phyloP scores from a whole-genome alignment of 805 yeast genomes.

The Babjeviella inositovora region DNA sequence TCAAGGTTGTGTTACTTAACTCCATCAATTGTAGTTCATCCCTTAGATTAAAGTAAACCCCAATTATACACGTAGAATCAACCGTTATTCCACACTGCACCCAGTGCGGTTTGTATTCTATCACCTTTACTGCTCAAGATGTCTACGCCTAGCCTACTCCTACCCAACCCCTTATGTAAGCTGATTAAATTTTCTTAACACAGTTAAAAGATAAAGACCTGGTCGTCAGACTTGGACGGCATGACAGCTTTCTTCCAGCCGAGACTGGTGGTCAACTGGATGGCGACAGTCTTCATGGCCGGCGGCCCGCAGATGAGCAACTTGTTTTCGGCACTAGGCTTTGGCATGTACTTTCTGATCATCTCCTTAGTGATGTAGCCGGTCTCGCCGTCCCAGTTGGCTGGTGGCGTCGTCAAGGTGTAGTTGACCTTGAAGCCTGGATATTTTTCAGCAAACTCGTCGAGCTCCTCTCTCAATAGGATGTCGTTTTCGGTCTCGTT shows the following conservation, averaged over 20 bases:
- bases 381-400: constrained; percentile 35
- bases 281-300: constrained; percentile 40
- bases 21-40: no score
- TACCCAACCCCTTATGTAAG: no score
- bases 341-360: constrained; percentile 36
- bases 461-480: constrained; percentile 54
- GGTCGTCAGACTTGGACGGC: constrained; percentile 30
- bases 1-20: no score
- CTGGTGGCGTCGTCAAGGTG: constrained; percentile 33
- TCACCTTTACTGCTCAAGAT: no score
- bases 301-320: constrained; percentile 66
- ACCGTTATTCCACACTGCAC: no score
- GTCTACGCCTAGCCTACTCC: no score
- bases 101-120: no score
- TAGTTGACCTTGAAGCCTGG: constrained; percentile 50
- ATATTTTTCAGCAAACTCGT: constrained; percentile 46
- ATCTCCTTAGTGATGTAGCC: constrained; percentile 50
- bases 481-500: constrained; percentile 70
- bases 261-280: constrained; percentile 32
- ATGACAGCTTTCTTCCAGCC: constrained; percentile 42
- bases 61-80: no score
- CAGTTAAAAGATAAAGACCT: constrained; percentile 43
- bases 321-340: constrained; percentile 27
- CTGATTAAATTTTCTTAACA: no score
- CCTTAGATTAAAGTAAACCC: no score